Evolutionary conservation across 257 asterid genomes (phyloP).

Genomic region (Haberlea rhodopensis): DNA sequence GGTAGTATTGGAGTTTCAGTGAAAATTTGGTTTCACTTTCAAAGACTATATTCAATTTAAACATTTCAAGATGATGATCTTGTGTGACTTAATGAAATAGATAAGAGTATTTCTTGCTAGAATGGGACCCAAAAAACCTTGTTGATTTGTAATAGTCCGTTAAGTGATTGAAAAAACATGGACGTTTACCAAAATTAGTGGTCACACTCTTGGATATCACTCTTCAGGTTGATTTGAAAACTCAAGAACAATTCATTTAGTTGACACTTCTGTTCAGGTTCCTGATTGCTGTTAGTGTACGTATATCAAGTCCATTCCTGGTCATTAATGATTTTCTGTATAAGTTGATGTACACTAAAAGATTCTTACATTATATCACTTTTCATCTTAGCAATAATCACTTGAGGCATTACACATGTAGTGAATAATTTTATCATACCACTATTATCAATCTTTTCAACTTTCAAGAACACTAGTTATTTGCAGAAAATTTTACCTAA

Average conservation of each 20-base stretch:
- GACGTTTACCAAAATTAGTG: not conserved
- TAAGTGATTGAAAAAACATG: not conserved
- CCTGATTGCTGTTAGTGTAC: too few relatives aligned
- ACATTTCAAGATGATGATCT: not conserved
- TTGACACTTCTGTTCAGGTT: not conserved
- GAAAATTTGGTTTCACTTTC: not conserved
- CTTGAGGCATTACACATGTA: too few relatives aligned
- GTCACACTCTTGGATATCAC: not conserved
- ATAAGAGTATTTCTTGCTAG: too few relatives aligned
- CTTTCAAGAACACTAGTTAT: constrained; percentile 8
- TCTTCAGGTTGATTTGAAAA: not conserved
- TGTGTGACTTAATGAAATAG: not conserved
- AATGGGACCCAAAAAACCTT: not conserved
- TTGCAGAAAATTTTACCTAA: constrained; percentile 1
- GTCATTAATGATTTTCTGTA: too few relatives aligned
- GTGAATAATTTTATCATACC: too few relatives aligned
- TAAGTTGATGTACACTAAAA: too few relatives aligned
- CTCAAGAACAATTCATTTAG: not conserved
- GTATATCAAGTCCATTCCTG: too few relatives aligned
- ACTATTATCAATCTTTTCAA: too few relatives aligned
- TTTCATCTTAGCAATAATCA: too few relatives aligned
- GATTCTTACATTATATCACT: too few relatives aligned
- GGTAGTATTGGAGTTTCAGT: not conserved
- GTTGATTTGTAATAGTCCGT: too few relatives aligned
- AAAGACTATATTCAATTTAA: not conserved